Conservation (phyloP, 2,329 filamentous ascomycete genomes). For the Diaporthe capsici region DNA sequence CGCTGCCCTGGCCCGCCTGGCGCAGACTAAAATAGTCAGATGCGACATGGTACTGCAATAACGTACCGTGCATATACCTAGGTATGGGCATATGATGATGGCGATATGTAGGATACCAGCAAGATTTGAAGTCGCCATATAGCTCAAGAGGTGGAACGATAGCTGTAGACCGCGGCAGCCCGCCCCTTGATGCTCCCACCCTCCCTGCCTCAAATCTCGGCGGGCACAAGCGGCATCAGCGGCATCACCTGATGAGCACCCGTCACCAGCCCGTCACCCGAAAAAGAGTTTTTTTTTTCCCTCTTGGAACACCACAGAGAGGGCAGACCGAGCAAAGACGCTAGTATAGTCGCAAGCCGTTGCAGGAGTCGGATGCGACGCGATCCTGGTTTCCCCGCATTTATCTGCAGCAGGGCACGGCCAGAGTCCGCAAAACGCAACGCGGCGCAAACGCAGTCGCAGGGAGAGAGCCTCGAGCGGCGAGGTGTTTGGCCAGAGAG, state of each 20-base stretch:
- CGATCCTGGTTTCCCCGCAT: slow-evolving; percentile 41
- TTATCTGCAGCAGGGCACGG: slow-evolving; percentile 39
- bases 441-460: slow-evolving; percentile 12
- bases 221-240: slow-evolving; percentile 15
- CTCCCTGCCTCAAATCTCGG: slow-evolving; percentile 19
- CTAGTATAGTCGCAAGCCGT: slow-evolving; percentile 27
- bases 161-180: not conserved
- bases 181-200: slow-evolving; percentile 1
- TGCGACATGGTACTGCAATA: slow-evolving; percentile 26
- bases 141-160: slow-evolving; percentile 12
- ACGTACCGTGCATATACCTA: slow-evolving; percentile 20
- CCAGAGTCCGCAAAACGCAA: slow-evolving; percentile 35
- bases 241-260: slow-evolving; percentile 24
- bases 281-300: not conserved
- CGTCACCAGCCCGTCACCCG: slow-evolving; percentile 1
- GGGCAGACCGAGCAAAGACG: slow-evolving; percentile 9
- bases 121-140: not conserved
- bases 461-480: slow-evolving; percentile 9
- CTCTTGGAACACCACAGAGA: slow-evolving; percentile 16
- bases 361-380: slow-evolving; percentile 31
- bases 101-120: not conserved
- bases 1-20: not conserved
- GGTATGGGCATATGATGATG: slow-evolving; percentile 15
- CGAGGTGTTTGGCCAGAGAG: slow-evolving; percentile 16
- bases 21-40: slow-evolving; percentile 1